phyloP scores from a whole-genome alignment of 495 filamentous ascomycete genomes.

The Collariella sp. region DNA sequence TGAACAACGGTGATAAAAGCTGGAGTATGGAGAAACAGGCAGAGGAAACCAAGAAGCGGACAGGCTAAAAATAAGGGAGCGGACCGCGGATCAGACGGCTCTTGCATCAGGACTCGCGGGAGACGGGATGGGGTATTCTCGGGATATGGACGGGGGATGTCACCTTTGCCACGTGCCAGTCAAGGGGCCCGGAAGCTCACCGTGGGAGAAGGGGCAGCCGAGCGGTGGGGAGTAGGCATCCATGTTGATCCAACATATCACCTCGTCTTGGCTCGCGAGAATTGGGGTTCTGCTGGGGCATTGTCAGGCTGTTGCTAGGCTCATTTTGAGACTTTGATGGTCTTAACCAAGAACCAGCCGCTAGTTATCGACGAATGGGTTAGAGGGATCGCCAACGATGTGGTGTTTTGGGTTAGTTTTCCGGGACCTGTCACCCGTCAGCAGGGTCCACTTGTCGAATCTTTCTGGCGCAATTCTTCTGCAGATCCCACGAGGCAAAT shows the following conservation, averaged over 20 bases:
- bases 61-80: not conserved
- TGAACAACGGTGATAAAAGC: not conserved
- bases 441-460: too few relatives aligned
- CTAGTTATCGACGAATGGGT: too few relatives aligned
- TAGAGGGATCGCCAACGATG: too few relatives aligned
- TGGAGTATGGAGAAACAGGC: not conserved
- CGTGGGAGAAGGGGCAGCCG: not conserved
- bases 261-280: not conserved
- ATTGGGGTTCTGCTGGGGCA: too few relatives aligned
- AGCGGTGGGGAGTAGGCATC: too few relatives aligned
- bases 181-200: not conserved
- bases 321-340: too few relatives aligned
- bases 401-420: too few relatives aligned
- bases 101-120: not conserved
- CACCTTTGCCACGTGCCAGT: conserved; percentile 11
- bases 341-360: too few relatives aligned
- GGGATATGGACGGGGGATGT: not conserved
- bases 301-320: too few relatives aligned
- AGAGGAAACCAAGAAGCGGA: not conserved
- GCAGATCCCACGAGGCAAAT: not conserved
- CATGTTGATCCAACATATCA: too few relatives aligned
- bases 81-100: not conserved
- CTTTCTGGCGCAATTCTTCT: too few relatives aligned
- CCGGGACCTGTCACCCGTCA: not conserved
- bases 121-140: not conserved